Evolutionary conservation across 108 stramenopile species (phyloP).

Genomic region (Aurantiochytrium sp.): DNA sequence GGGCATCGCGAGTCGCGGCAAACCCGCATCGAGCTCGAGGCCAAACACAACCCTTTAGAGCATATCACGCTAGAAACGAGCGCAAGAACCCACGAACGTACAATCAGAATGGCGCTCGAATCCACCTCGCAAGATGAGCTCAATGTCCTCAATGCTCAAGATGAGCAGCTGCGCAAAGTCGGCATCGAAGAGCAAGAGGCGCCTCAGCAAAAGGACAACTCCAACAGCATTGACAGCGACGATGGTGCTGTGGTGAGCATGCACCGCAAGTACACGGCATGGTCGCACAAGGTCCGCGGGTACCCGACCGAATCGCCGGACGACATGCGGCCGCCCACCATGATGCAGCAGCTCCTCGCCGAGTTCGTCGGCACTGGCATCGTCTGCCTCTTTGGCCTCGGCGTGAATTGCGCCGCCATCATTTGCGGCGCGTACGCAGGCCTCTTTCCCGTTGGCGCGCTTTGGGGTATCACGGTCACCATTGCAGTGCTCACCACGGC

Average conservation of each 20-base stretch:
- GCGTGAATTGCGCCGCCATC: slow-evolving; percentile 51
- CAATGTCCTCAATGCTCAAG: too few relatives aligned
- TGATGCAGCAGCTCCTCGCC: slow-evolving; percentile 54
- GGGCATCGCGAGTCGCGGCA: too few relatives aligned
- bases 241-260: slow-evolving; percentile 56
- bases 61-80: too few relatives aligned
- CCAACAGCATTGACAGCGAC: too few relatives aligned
- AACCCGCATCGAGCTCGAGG: too few relatives aligned
- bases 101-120: too few relatives aligned
- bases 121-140: too few relatives aligned
- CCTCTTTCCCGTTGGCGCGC: slow-evolving; percentile 56
- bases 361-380: slow-evolving; percentile 60
- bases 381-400: slow-evolving; percentile 56
- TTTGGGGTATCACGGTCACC: slow-evolving; percentile 62
- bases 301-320: not conserved
- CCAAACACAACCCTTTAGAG: too few relatives aligned
- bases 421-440: slow-evolving; percentile 50
- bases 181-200: too few relatives aligned
- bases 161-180: too few relatives aligned
- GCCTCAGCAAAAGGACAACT: too few relatives aligned
- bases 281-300: not conserved
- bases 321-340: not conserved
- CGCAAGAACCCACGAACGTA: too few relatives aligned
- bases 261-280: slow-evolving; percentile 47
- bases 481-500: slow-evolving; percentile 57